Evolutionary conservation across 257 asterid species (phyloP).

Genomic region (Primulina tabacum): DNA sequence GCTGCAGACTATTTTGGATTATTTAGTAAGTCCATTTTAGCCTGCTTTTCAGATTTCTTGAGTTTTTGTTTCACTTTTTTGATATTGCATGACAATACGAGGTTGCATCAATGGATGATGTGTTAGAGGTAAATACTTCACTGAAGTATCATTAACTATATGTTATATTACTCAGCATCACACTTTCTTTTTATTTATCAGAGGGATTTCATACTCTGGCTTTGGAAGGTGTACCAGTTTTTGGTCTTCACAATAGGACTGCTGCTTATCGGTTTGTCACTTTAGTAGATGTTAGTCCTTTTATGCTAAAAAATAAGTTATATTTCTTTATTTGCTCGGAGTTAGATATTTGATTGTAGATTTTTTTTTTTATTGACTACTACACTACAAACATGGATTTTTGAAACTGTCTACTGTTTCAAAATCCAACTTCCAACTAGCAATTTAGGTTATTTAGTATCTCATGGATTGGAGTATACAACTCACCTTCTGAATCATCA

Average conservation of each 20-base stretch:
- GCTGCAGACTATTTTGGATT: conserved; percentile 97
- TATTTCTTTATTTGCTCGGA: background rate
- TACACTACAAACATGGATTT: background rate
- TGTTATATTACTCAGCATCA: background rate
- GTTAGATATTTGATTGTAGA: background rate
- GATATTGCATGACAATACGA: background rate
- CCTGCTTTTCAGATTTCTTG: background rate
- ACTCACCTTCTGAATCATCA: background rate
- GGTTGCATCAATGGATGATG: background rate
- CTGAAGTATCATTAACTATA: background rate
- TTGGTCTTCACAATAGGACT: conserved; percentile 75
- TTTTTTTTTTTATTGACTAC: background rate
- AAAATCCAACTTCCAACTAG: background rate
- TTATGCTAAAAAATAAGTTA: background rate
- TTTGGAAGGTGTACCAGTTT: conserved; percentile 77
- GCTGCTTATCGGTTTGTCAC: conserved; percentile 97
- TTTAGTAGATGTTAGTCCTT: conserved; percentile 80
- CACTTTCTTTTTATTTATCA: conserved; percentile 31
- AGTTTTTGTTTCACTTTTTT: background rate
- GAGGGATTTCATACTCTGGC: conserved; percentile 89
- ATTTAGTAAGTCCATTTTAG: conserved; percentile 52
- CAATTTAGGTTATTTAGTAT: background rate
- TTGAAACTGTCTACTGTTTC: background rate
- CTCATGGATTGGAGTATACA: background rate
- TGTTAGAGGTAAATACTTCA: background rate